A percentile compares a stretch with the other conserved stretches of the same genome.
Conservation (phyloP, 83 land plant genomes). For the Diphasiastrum complanatum region DNA sequence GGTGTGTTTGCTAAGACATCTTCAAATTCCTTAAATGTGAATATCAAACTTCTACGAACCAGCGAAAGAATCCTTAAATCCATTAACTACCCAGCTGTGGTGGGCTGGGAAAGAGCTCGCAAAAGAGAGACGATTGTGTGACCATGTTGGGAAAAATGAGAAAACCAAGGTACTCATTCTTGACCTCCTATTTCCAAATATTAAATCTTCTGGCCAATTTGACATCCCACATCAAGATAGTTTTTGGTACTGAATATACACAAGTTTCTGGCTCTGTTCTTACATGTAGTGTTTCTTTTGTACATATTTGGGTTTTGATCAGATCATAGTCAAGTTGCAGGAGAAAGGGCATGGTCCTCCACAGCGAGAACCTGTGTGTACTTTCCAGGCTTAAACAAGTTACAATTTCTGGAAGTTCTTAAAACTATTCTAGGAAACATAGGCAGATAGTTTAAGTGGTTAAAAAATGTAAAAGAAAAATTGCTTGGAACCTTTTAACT, state of each 20-base stretch:
- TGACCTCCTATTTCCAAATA: not conserved
- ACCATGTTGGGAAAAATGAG: conserved; percentile 43
- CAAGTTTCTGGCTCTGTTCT: not conserved
- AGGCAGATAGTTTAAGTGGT: not conserved
- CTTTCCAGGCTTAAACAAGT: not conserved
- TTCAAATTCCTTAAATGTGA: not conserved
- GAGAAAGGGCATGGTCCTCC: conserved; percentile 42
- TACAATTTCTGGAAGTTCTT: not conserved
- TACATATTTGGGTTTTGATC: conserved; percentile 5
- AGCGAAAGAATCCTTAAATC: conserved; percentile 34
- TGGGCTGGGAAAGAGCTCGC: conserved; percentile 50
- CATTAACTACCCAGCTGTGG: conserved; percentile 38
- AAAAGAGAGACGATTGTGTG: conserved; percentile 36
- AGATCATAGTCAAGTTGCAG: conserved; percentile 43
- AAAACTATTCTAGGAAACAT: not conserved
- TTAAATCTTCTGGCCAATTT: not conserved
- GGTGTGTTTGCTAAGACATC: not conserved
- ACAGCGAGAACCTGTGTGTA: conserved; percentile 36
- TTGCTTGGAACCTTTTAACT: not conserved
- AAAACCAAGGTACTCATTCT: conserved; percentile 37
- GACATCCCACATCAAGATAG: not conserved
- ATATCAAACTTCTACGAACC: conserved; percentile 4
- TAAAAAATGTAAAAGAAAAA: not conserved
- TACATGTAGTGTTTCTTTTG: not conserved
- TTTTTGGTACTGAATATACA: not conserved